A percentile compares a stretch with the other conserved stretches of the same genome.
These are phyloP conservation scores for Phytophthora crassamura DNA, from an alignment of 352 stramenopile species.

Conservation along the genomic window DNA sequence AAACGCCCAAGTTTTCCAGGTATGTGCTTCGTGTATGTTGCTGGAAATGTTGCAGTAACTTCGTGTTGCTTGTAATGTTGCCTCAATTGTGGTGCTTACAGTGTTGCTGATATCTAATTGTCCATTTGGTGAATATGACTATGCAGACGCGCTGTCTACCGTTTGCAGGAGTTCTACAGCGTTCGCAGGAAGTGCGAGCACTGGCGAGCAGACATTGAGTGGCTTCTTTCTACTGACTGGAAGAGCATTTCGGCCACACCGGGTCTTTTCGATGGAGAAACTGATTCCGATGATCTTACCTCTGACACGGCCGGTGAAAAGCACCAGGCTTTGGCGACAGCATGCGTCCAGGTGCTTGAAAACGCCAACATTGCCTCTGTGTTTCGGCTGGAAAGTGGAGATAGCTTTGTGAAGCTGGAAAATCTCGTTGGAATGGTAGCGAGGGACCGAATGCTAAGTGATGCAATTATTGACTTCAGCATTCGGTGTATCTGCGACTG, in stretches of 20 bases:
- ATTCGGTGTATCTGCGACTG: too few relatives aligned
- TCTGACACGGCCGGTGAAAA: background rate
- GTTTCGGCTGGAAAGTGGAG: background rate
- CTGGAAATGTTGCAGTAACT: background rate
- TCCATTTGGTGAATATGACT: background rate
- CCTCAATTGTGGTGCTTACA: constrained; percentile 1
- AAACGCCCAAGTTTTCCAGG: too few relatives aligned
- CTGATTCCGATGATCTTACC: background rate
- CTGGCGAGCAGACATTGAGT: too few relatives aligned
- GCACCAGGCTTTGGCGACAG: background rate
- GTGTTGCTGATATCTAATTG: background rate
- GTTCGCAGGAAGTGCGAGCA: constrained; percentile 3
- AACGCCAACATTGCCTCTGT: background rate
- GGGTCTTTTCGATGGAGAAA: too few relatives aligned
- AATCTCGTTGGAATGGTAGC: too few relatives aligned
- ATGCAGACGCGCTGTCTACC: background rate
- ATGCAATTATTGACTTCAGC: too few relatives aligned
- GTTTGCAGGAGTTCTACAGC: constrained; percentile 9
- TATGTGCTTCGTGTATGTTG: too few relatives aligned
- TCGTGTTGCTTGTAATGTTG: constrained; percentile 6
- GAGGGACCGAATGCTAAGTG: too few relatives aligned
- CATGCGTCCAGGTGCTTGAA: background rate
- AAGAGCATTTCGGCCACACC: too few relatives aligned
- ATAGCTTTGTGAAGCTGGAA: too few relatives aligned
- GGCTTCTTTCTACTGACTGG: too few relatives aligned